Evolutionary conservation across 1,284 basidiomycete genomes (phyloP).

Genomic region (Gymnopus androsaceus): DNA sequence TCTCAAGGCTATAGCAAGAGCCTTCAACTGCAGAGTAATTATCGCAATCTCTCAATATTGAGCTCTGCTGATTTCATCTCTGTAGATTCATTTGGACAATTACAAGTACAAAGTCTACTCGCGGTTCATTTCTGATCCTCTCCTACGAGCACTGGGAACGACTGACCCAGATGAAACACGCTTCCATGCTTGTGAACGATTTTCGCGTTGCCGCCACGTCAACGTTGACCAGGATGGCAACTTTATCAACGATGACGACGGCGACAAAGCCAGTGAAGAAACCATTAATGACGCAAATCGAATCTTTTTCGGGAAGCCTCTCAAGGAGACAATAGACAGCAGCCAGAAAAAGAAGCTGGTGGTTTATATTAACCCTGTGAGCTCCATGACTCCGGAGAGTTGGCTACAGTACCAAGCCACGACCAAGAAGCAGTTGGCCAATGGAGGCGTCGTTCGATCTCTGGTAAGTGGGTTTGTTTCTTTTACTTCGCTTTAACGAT

Average conservation of each 20-base stretch:
- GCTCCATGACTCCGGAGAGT: conserved; percentile 53
- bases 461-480: conserved; percentile 48
- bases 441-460: conserved; percentile 41
- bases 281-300: not conserved
- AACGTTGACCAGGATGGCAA: conserved; percentile 37
- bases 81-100: conserved; percentile 83
- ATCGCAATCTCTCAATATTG: conserved; percentile 2
- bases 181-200: conserved; percentile 91
- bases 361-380: conserved; percentile 77
- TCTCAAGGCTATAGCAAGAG: conserved; percentile 68
- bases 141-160: conserved; percentile 67
- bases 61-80: not conserved
- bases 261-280: conserved; percentile 1
- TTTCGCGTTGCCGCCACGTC: conserved; percentile 70
- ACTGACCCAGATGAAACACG: conserved; percentile 60
- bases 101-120: conserved; percentile 78
- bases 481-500: conserved; percentile 5
- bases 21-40: conserved; percentile 63
- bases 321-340: conserved; percentile 1
- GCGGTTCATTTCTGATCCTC: conserved; percentile 58
- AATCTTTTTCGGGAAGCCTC: not conserved
- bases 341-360: conserved; percentile 51
- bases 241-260: not conserved
- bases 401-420: conserved; percentile 65
- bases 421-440: conserved; percentile 42